Conservation (phyloP, 78 protist species). For the Guillardia theta region DNA sequence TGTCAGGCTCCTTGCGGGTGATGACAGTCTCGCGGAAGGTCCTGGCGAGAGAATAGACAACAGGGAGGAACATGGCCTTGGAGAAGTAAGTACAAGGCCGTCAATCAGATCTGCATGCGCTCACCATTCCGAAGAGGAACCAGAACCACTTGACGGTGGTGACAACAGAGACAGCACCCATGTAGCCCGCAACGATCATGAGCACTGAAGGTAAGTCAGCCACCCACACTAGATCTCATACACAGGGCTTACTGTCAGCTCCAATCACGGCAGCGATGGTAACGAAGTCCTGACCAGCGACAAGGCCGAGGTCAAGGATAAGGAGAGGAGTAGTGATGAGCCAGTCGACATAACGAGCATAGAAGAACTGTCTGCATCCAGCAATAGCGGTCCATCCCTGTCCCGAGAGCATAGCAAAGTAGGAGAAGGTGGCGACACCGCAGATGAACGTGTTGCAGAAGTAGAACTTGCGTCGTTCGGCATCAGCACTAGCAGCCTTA, state of each 20-base stretch:
- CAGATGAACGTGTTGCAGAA: slow-evolving; percentile 27
- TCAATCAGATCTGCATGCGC: not conserved
- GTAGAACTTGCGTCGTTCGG: not conserved
- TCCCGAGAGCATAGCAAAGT: slow-evolving; percentile 40
- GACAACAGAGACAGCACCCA: slow-evolving; percentile 43
- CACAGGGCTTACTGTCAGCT: not conserved
- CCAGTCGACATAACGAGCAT: slow-evolving; percentile 41
- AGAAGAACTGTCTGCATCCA: slow-evolving; percentile 45
- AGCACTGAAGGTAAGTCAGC: not conserved
- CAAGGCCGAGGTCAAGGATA: slow-evolving; percentile 29
- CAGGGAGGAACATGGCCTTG: slow-evolving; percentile 27
- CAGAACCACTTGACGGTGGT: slow-evolving; percentile 48
- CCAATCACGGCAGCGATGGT: slow-evolving; percentile 38
- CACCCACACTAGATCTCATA: no score
- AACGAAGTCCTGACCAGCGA: slow-evolving; percentile 33
- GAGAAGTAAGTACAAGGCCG: not conserved
- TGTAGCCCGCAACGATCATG: not conserved
- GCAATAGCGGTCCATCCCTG: slow-evolving; percentile 48
- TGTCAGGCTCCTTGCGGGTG: slow-evolving; percentile 39
- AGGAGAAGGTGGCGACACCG: slow-evolving; percentile 35
- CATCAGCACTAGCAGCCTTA: slow-evolving; percentile 27
- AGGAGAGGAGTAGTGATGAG: not conserved
- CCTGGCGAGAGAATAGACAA: not conserved
- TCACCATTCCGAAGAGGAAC: slow-evolving; percentile 31
- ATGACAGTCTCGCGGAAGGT: slow-evolving; percentile 46